These are phyloP conservation scores for Gynochthodes officinalis DNA, from an alignment of 257 asterid genomes.

Conservation along the genomic window DNA sequence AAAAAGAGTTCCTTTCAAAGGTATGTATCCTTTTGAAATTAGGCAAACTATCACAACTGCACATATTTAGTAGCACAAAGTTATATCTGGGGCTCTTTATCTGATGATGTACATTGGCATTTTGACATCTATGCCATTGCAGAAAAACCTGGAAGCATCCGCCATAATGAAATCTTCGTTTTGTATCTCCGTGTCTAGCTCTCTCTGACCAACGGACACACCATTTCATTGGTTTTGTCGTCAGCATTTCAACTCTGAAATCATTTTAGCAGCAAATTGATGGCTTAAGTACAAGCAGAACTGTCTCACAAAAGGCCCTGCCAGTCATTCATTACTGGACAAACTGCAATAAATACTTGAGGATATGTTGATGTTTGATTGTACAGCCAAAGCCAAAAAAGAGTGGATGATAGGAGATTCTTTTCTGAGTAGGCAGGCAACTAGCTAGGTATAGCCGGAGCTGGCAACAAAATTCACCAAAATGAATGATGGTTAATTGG, in stretches of 20 bases:
- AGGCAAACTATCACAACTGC: too few relatives aligned
- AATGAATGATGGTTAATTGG: constrained; percentile 33
- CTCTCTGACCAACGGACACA: too few relatives aligned
- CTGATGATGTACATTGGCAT: too few relatives aligned
- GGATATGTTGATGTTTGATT: background rate
- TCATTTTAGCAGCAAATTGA: constrained; percentile 8
- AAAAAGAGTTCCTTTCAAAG: too few relatives aligned
- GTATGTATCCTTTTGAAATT: too few relatives aligned
- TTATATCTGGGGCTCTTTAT: too few relatives aligned
- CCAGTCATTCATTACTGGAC: background rate
- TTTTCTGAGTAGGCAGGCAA: background rate
- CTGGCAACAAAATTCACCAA: constrained; percentile 28
- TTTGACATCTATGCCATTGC: too few relatives aligned
- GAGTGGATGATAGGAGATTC: background rate
- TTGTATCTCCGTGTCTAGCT: background rate
- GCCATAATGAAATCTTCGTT: background rate
- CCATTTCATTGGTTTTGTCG: too few relatives aligned
- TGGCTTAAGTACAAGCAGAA: background rate
- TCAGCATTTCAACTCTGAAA: background rate
- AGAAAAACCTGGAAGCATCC: too few relatives aligned
- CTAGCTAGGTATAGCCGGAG: background rate
- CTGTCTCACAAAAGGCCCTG: background rate
- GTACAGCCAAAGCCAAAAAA: background rate
- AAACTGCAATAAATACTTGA: background rate
- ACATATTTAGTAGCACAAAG: too few relatives aligned